Conservation (phyloP, 805 yeast genomes). For the Pichia rugopelliculosa region DNA sequence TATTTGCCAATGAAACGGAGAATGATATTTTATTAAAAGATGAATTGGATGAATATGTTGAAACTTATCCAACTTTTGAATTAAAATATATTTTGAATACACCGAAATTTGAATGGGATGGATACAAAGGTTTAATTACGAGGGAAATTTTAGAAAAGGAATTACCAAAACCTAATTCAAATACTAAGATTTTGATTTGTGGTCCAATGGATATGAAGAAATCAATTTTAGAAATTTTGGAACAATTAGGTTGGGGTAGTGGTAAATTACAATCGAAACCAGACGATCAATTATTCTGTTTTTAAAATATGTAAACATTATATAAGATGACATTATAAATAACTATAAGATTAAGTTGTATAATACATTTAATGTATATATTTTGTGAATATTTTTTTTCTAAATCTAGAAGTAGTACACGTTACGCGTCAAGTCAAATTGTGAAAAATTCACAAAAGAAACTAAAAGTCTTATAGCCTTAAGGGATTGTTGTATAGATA, state of each 20-base stretch:
- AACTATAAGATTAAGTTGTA: no score
- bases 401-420: no score
- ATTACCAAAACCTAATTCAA: conserved; percentile 42
- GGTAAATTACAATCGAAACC: conserved; percentile 26
- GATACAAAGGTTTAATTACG: conserved; percentile 49
- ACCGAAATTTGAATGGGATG: conserved; percentile 47
- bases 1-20: conserved; percentile 69
- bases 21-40: conserved; percentile 67
- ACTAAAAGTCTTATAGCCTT: no score
- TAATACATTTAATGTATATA: no score
- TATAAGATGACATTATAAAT: no score
- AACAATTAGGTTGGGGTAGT: conserved; percentile 54
- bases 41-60: conserved; percentile 65
- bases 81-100: conserved; percentile 52
- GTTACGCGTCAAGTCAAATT: no score
- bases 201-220: conserved; percentile 70
- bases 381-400: no score
- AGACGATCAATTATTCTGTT: conserved; percentile 33
- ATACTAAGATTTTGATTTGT: conserved; percentile 59
- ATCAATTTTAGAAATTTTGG: conserved; percentile 40
- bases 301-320: conserved; percentile 14
- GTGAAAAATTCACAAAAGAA: no score
- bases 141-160: conserved; percentile 47
- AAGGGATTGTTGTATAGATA: not conserved
- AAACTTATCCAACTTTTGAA: conserved; percentile 52